Base-by-base conservation (phyloP, 441 rosid genomes). In the Gossypium schwendimanii region DNA sequence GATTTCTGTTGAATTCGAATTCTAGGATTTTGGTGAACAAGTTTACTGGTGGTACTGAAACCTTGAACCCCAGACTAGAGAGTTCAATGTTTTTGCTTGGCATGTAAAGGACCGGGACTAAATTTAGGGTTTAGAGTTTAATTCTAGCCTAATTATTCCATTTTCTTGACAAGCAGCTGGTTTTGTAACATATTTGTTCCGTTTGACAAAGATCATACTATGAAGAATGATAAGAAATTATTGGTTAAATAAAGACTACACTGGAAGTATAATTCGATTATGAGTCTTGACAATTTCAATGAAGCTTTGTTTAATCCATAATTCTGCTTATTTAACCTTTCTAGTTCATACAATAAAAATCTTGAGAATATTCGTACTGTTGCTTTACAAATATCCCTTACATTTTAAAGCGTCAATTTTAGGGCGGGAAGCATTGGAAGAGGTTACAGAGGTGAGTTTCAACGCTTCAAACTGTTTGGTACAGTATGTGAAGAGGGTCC, bases 381-480 rank as follows among this genome's bases (percentile, higher is more conserved):
- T 44, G 17, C 11, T 63, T 41, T 63, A 20, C 26, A 63, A 18
- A 18, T 39, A 20, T 41, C n/a, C 20, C 68, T 65, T 45, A 45
- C 69, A 20, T 20, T 63, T 63, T 11, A 41, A 63, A 20, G 53
- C 69, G 12, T 41, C 17, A 20, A 63, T 18, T 28, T 61, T 50
- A 88, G 99, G 31, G 82, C 87, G 26, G 99, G 98, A 70, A 92
- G 99, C 88, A 91, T 95, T 70, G 98, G 98, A 75, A 90, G 98
- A 81, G 88, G 96, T 81, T 89, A 77, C 75, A 88, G 80, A 81
- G 98, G 99, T 71, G 98, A 93, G 86, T 95, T 95, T 83, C 91
- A 81, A 82, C 91, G 87, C 45, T 95, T 86, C 86, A 93, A 93
- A 77, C 39, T 95, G 23, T 85, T 90, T 59, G 95, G 97, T 36